A percentile compares a stretch with the other conserved stretches of the same genome.
Conservation (phyloP, 331 rosid genomes). For the Acacia pycnantha region DNA sequence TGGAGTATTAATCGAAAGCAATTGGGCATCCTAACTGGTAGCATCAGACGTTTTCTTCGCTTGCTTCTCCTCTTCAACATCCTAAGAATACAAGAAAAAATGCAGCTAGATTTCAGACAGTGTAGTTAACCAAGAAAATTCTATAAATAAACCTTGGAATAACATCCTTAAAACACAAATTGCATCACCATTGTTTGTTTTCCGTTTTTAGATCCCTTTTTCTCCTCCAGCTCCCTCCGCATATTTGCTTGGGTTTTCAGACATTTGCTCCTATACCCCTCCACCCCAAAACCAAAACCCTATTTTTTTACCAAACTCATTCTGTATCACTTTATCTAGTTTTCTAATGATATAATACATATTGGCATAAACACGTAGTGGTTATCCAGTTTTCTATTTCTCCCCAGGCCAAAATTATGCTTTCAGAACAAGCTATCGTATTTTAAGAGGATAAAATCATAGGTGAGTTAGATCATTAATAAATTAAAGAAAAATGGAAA, state of each 20-base stretch:
- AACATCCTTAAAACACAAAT: not conserved
- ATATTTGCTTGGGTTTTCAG: not conserved
- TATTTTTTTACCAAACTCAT: not conserved
- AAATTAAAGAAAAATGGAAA: not conserved
- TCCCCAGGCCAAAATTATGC: not conserved
- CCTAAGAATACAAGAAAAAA: slow-evolving; percentile 36
- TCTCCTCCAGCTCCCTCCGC: not conserved
- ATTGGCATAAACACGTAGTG: not conserved
- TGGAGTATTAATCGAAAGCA: not conserved
- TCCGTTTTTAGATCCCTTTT: not conserved
- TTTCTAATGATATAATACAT: not conserved
- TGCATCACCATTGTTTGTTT: not conserved
- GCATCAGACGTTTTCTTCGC: slow-evolving; percentile 29
- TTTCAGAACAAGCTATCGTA: not conserved
- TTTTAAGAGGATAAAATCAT: not conserved
- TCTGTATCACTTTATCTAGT: not conserved
- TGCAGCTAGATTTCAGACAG: not conserved
- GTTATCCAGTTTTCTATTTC: not conserved
- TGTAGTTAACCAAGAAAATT: not conserved
- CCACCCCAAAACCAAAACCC: not conserved
- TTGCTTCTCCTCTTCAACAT: slow-evolving; percentile 58
- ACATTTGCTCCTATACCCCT: not conserved
- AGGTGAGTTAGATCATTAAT: not conserved
- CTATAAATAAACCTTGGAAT: not conserved
- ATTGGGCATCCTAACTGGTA: not conserved